Base-by-base conservation (phyloP, 2,329 filamentous ascomycete species). In the Atkinsonella texensis region DNA sequence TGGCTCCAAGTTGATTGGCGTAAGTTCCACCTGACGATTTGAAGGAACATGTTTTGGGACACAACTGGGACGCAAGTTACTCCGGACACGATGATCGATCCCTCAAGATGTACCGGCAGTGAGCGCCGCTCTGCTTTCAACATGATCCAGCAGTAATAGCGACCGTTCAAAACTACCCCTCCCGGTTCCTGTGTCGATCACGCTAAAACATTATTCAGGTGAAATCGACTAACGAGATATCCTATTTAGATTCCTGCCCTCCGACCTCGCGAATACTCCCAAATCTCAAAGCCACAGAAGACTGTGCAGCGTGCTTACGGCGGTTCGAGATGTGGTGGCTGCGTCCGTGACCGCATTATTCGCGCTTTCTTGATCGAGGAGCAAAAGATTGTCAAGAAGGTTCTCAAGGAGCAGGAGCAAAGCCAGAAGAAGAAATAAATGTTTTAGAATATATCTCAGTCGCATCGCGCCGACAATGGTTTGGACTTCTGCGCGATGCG, bases 381-480 rank as follows among this genome's bases (percentile, higher is more conserved):
- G 84, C 93, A 98, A 83, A 98, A 98, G 88, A 97, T 98, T 67
- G 93, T 98, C 76, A 98, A 98, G 89, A 98, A 98, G 88, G 93
- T 98, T 68, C 83, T 97, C 73, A 96, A 96, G 87, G 91, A 97
- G 82, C 88, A 95, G 79, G 86, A 88, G 80, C 86, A 73, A 68
- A 70, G 75, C 68, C 72, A 77, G 66, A 83, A 79, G 74, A 82
- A 81, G 78, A 82, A 82, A 77, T 82, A 87, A 81, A 78, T 60
- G 75, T 50, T 51, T 60, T 59, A 23, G 20, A 23, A 23, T 23
- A 23, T 3, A 4, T 3, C 20, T 23, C 4, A 4, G 20, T 23
- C 20, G 20, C 20, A 23, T 23, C 20, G 20, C 20, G 20, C 52
- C 51, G 59, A 56, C 58, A 58, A 56, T 54, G 59, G 56, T 55